Conservation (phyloP, 257 asterid genomes). For the Rhazya stricta region DNA sequence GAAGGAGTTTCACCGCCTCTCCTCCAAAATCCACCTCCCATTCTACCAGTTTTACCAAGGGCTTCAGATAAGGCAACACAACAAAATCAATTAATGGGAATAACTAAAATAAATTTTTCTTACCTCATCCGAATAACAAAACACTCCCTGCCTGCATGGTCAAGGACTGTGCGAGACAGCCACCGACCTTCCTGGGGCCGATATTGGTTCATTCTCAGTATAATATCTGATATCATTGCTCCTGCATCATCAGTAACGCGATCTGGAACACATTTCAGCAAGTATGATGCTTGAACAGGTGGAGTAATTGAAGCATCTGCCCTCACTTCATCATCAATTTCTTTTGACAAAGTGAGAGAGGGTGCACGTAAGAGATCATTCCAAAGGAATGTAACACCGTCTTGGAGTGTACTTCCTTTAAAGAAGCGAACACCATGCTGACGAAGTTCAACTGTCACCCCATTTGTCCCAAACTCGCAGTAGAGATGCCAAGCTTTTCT, state of each 20-base stretch:
- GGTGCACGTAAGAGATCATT: conserved; percentile 76
- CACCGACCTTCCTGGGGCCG: conserved; percentile 92
- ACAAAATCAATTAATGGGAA: not conserved
- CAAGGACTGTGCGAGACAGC: conserved; percentile 85
- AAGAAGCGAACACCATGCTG: conserved; percentile 51
- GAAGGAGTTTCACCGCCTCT: conserved; percentile 82
- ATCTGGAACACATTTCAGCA: conserved; percentile 84
- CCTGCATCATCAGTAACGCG: conserved; percentile 91
- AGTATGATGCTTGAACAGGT: conserved; percentile 79
- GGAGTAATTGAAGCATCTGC: conserved; percentile 73
- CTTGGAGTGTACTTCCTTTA: conserved; percentile 47
- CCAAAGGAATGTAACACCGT: conserved; percentile 55
- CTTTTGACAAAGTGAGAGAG: conserved; percentile 53
- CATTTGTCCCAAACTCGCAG: conserved; percentile 88
- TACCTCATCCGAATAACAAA: conserved; percentile 83
- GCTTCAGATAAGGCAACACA: not conserved
- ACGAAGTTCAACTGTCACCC: conserved; percentile 59
- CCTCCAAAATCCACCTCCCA: conserved; percentile 88
- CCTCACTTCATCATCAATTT: conserved; percentile 38
- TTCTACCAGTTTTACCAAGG: conserved; percentile 33
- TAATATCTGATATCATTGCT: conserved; percentile 88
- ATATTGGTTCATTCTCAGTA: conserved; percentile 69
- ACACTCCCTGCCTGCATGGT: conserved; percentile 90
- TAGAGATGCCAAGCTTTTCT: conserved; percentile 64
- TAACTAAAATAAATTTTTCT: not conserved